Evolutionary conservation across 2,329 filamentous ascomycete genomes (phyloP).

Genomic region (Penicillium crustosum): DNA sequence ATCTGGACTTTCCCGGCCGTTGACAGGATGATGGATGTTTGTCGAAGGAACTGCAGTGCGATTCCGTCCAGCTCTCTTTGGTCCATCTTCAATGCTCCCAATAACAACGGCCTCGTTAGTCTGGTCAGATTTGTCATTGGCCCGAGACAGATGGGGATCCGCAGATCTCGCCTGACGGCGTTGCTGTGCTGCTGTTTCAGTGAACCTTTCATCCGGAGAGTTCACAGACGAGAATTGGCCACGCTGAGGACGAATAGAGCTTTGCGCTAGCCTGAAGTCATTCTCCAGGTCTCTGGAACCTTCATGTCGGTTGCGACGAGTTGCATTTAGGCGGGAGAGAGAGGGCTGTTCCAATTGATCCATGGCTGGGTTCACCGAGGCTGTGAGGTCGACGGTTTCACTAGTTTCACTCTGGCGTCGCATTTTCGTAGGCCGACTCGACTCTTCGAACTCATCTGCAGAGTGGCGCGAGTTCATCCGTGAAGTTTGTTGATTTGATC

Average conservation of each 20-base stretch:
- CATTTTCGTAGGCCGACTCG: constrained; percentile 31
- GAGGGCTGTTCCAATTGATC: not conserved
- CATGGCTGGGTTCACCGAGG: not conserved
- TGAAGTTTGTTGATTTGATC: constrained; percentile 9
- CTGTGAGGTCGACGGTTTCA: constrained; percentile 3
- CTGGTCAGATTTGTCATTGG: not conserved
- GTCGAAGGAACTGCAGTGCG: not conserved
- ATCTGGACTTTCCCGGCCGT: constrained; percentile 40
- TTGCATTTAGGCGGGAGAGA: not conserved
- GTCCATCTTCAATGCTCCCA: not conserved
- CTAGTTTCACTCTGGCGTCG: constrained; percentile 24
- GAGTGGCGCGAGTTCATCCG: constrained; percentile 3
- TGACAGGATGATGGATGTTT: constrained; percentile 7
- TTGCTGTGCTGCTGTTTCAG: constrained; percentile 24
- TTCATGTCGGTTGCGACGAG: constrained; percentile 2
- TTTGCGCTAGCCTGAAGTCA: constrained; percentile 8
- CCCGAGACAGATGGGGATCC: not conserved
- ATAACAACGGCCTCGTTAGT: not conserved
- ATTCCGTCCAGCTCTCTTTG: not conserved
- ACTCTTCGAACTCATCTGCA: constrained; percentile 20
- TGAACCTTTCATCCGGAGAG: constrained; percentile 27
- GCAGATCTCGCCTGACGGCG: constrained; percentile 18
- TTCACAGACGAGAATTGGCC: constrained; percentile 9
- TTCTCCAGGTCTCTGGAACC: constrained; percentile 28
- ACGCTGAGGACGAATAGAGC: not conserved